Evolutionary conservation across 1,139 yeast genomes (phyloP).

Genomic region (Kodamaea sp.): DNA sequence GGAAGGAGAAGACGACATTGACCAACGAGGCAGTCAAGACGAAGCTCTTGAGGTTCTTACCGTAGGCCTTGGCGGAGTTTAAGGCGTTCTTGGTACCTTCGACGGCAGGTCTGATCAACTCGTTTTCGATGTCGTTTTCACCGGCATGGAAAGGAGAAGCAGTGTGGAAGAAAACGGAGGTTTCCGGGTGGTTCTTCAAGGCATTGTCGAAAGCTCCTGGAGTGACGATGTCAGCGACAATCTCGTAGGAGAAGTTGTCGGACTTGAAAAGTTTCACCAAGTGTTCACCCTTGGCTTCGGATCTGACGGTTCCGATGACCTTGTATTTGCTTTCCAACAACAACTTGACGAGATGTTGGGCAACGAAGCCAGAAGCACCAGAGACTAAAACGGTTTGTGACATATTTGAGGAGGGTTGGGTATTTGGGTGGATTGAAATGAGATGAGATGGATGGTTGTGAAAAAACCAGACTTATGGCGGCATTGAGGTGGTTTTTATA

Average conservation of each 20-base stretch:
- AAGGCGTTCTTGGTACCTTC: conserved; percentile 49
- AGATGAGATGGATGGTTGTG: too few relatives aligned
- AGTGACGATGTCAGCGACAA: conserved; percentile 53
- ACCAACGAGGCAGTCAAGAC: conserved; percentile 29
- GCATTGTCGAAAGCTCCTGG: conserved; percentile 54
- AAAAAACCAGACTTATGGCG: too few relatives aligned
- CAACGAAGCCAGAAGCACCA: conserved; percentile 51
- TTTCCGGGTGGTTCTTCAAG: conserved; percentile 47
- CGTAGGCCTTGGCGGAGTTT: conserved; percentile 29
- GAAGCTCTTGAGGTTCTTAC: conserved; percentile 22
- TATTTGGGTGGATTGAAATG: too few relatives aligned
- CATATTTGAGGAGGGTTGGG: too few relatives aligned
- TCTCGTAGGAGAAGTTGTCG: conserved; percentile 40
- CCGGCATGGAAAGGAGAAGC: conserved; percentile 53
- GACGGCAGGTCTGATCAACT: conserved; percentile 50
- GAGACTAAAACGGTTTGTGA: conserved; percentile 44
- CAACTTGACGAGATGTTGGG: conserved; percentile 45
- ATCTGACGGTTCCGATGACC: conserved; percentile 9
- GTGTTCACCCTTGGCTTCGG: conserved; percentile 7
- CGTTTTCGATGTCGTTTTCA: conserved; percentile 36
- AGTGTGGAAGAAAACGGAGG: conserved; percentile 57
- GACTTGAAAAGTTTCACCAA: too few relatives aligned
- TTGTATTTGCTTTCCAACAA: conserved; percentile 19
- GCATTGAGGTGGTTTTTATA: too few relatives aligned
- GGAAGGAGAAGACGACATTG: conserved; percentile 19